A percentile compares a stretch with the other conserved stretches of the same genome.
Conservation (phyloP, 2,329 filamentous ascomycete species). For the Penicillium capsulatum region DNA sequence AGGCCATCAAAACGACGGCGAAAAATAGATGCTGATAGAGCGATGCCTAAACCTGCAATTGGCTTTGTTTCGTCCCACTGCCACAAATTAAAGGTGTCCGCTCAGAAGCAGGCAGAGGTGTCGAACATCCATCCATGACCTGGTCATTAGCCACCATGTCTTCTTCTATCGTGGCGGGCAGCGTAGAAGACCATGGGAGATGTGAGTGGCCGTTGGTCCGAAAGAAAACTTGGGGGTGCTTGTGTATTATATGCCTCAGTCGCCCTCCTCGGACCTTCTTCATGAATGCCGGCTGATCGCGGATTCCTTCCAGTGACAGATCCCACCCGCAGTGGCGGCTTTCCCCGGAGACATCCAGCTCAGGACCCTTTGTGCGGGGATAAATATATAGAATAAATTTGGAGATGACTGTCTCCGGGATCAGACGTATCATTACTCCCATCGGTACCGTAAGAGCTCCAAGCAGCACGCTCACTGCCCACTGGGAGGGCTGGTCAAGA, state of each 20-base stretch:
- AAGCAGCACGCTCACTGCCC: constrained; percentile 66
- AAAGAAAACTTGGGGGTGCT: constrained; percentile 52
- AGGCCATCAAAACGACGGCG: no score
- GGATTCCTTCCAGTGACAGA: constrained; percentile 58
- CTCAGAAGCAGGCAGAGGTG: no score
- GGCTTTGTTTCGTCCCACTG: no score
- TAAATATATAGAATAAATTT: constrained; percentile 41
- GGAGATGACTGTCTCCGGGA: constrained; percentile 54
- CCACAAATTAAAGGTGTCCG: no score
- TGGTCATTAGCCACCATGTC: no score
- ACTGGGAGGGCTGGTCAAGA: constrained; percentile 59
- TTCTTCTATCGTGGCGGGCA: no score
- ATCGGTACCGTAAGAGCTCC: constrained; percentile 65
- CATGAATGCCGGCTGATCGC: constrained; percentile 60
- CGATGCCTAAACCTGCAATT: no score
- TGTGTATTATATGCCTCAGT: constrained; percentile 57
- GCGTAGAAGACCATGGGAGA: no score
- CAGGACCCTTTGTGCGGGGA: constrained; percentile 35
- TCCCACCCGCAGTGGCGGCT: constrained; percentile 53
- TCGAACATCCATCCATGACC: no score
- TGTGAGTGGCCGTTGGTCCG: no score
- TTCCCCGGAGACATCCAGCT: constrained; percentile 45
- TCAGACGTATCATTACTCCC: constrained; percentile 56
- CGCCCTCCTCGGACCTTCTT: constrained; percentile 61
- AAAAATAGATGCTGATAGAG: no score